These are phyloP conservation scores for Auricularia sp. DNA, from an alignment of 768 basidiomycete genomes.

Conservation along the genomic window DNA sequence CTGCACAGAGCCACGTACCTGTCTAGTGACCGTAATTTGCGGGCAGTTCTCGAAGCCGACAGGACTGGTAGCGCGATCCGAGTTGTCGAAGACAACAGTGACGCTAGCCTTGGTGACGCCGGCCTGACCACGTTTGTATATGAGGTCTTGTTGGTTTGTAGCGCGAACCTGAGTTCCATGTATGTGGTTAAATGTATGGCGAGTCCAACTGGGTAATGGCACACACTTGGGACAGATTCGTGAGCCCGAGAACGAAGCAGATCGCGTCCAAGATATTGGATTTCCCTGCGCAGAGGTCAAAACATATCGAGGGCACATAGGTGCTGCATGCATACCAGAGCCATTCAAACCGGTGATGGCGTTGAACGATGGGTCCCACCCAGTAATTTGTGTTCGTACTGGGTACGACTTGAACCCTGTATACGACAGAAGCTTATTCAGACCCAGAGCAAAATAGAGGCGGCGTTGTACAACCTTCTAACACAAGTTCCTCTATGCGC, in stretches of 20 bases:
- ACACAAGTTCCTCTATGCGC: constrained; percentile 90
- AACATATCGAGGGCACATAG: too few species aligned
- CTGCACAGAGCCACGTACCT: constrained; percentile 42
- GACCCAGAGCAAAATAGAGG: not conserved
- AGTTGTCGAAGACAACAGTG: constrained; percentile 97
- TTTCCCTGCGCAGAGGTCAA: constrained; percentile 56
- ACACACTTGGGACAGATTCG: constrained; percentile 84
- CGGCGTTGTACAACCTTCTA: constrained; percentile 52
- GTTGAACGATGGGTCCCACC: constrained; percentile 97
- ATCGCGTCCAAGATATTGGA: constrained; percentile 99
- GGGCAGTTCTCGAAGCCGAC: constrained; percentile 66
- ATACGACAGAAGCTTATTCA: too few species aligned
- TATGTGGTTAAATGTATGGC: not conserved
- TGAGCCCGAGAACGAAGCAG: constrained; percentile 96
- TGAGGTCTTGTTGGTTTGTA: constrained; percentile 91
- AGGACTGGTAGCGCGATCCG: constrained; percentile 75
- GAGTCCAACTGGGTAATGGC: not conserved
- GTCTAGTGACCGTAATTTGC: constrained; percentile 94
- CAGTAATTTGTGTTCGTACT: constrained; percentile 87
- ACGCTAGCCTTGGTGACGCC: constrained; percentile 96
- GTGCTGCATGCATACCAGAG: constrained; percentile 6
- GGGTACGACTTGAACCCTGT: constrained; percentile 97
- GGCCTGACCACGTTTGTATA: constrained; percentile 98
- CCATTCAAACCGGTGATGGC: constrained; percentile 77
- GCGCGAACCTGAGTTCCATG: constrained; percentile 64